Evolutionary conservation across 2,329 filamentous ascomycete genomes (phyloP).

Genomic region (Bipolaris zeicola): DNA sequence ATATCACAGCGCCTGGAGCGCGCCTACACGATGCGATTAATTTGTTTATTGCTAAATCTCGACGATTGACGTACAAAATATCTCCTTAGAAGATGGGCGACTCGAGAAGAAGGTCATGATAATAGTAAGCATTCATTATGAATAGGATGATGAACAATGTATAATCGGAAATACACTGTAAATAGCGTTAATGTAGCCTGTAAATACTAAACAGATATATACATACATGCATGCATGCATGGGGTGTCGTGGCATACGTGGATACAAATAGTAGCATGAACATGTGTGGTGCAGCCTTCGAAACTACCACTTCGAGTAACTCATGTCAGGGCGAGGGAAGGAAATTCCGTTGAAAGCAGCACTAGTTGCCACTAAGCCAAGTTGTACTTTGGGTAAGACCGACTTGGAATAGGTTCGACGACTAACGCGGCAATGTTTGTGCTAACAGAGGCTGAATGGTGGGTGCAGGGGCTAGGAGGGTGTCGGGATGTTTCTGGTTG

Average conservation of each 20-base stretch:
- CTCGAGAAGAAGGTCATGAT: not conserved
- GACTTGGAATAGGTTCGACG: not conserved
- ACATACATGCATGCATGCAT: too few relatives aligned
- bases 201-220: not conserved
- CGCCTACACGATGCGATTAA: constrained; percentile 13
- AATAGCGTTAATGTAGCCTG: not conserved
- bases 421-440: too few relatives aligned
- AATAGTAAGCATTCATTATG: not conserved
- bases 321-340: not conserved
- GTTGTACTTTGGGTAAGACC: not conserved
- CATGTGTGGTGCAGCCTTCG: not conserved
- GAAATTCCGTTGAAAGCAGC: constrained; percentile 1
- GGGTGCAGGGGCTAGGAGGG: not conserved
- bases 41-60: constrained; percentile 16
- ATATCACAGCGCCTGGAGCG: not conserved
- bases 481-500: not conserved
- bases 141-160: not conserved
- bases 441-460: too few relatives aligned
- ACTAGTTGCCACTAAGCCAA: constrained; percentile 2
- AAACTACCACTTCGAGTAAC: not conserved
- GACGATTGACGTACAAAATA: constrained; percentile 20
- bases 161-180: not conserved
- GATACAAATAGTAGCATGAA: not conserved
- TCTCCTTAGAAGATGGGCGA: constrained; percentile 4
- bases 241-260: not conserved